Evolutionary conservation across 2,329 filamentous ascomycete genomes (phyloP).

Genomic region (Emericellopsis atlantica): DNA sequence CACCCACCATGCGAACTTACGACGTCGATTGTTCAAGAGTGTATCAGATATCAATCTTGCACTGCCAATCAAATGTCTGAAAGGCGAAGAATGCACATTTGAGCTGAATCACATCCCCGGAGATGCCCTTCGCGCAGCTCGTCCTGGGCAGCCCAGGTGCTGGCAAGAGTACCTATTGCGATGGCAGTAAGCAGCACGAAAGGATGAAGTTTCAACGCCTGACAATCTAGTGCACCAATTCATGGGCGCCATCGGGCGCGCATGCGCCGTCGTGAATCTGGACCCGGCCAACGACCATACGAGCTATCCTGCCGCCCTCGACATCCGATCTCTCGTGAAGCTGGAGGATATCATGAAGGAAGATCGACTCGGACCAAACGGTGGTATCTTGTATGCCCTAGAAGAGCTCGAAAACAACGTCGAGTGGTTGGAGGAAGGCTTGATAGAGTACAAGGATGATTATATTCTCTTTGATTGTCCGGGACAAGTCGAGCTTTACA

Average conservation of each 20-base stretch:
- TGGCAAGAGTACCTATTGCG: constrained; percentile 95
- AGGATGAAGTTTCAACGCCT: neutral
- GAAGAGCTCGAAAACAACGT: constrained; percentile 92
- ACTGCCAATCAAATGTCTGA: neutral
- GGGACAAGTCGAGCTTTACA: constrained; percentile 93
- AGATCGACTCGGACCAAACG: constrained; percentile 83
- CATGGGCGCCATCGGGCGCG: constrained; percentile 85
- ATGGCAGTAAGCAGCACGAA: constrained; percentile 55
- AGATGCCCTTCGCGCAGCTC: constrained; percentile 59
- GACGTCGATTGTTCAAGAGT: neutral
- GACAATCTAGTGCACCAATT: constrained; percentile 72
- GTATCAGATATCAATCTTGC: neutral
- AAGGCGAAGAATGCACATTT: neutral
- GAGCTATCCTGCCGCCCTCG: constrained; percentile 77
- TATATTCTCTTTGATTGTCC: constrained; percentile 95
- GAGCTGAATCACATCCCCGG: neutral
- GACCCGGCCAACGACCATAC: constrained; percentile 94
- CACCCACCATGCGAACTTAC: too few relatives aligned
- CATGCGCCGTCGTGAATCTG: constrained; percentile 90
- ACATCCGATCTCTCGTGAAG: constrained; percentile 79
- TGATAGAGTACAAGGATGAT: constrained; percentile 74
- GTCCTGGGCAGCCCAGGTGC: constrained; percentile 89
- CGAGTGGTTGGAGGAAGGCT: constrained; percentile 75
- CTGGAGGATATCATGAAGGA: constrained; percentile 92
- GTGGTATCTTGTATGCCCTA: constrained; percentile 81